Conservation (phyloP, 805 yeast species). For the Babjeviella inositovora region DNA sequence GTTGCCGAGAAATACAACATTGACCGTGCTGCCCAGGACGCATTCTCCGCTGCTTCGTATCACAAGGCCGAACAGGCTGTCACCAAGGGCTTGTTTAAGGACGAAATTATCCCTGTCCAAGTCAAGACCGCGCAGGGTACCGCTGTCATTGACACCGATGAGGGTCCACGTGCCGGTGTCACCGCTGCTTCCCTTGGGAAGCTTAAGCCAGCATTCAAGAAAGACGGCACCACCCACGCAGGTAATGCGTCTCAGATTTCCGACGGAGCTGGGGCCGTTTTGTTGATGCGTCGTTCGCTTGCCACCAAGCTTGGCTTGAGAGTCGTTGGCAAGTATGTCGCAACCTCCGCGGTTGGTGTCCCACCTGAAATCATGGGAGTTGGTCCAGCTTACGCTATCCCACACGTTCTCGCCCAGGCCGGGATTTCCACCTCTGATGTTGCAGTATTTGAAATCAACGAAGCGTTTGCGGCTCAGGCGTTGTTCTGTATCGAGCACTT, state of each 20-base stretch:
- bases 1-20: constrained; percentile 56
- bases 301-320: constrained; percentile 65
- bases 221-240: constrained; percentile 80
- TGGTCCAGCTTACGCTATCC: constrained; percentile 95
- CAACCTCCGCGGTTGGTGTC: constrained; percentile 74
- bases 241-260: constrained; percentile 95
- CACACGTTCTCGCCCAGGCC: constrained; percentile 50
- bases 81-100: constrained; percentile 56
- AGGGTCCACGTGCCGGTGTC: constrained; percentile 83
- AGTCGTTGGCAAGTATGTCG: constrained; percentile 67
- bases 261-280: constrained; percentile 89
- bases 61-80: constrained; percentile 73
- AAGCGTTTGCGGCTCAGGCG: constrained; percentile 97
- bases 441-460: constrained; percentile 76
- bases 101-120: constrained; percentile 76
- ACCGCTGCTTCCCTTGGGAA: constrained; percentile 62
- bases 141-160: constrained; percentile 48
- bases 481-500: constrained; percentile 53
- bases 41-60: constrained; percentile 77
- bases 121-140: constrained; percentile 15
- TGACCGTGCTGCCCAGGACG: constrained; percentile 64
- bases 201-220: constrained; percentile 75
- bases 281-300: constrained; percentile 70
- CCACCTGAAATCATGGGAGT: constrained; percentile 97
- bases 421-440: constrained; percentile 39